Evolutionary conservation across 345 rosid species (phyloP).

Genomic region (Lepidium sativum): DNA sequence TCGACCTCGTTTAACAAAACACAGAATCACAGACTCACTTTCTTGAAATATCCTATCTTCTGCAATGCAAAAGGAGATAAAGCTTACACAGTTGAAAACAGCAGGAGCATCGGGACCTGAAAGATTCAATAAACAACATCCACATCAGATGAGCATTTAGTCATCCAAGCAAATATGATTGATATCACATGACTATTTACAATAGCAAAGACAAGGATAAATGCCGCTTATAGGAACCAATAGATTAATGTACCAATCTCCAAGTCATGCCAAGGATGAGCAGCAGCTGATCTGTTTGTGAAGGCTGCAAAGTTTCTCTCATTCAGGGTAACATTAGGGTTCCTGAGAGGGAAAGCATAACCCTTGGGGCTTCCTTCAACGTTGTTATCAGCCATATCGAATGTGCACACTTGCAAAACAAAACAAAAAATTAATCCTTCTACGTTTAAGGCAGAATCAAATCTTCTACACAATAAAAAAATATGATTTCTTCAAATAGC

Average conservation of each 20-base stretch:
- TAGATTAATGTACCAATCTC: constrained; percentile 51
- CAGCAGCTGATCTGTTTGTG: constrained; percentile 66
- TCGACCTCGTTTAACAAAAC: neutral
- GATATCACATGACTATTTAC: neutral
- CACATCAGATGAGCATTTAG: neutral
- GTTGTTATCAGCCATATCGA: constrained; percentile 40
- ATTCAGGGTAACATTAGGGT: constrained; percentile 39
- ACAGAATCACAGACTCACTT: neutral
- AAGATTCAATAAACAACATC: constrained; percentile 14
- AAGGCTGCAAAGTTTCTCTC: constrained; percentile 79
- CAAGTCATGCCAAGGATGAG: constrained; percentile 97
- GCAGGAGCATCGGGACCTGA: constrained; percentile 88
- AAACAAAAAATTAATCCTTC: neutral
- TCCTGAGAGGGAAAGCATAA: constrained; percentile 24
- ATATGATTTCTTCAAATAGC: neutral
- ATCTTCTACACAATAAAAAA: neutral
- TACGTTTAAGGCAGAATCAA: neutral
- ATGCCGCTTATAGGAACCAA: neutral
- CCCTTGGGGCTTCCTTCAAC: constrained; percentile 27
- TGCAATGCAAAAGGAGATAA: neutral
- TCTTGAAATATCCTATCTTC: neutral
- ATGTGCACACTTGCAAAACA: neutral
- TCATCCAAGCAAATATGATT: neutral
- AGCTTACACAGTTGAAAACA: constrained; percentile 81
- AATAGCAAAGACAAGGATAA: neutral